Evolutionary conservation across 2,329 filamentous ascomycete genomes (phyloP).

Genomic region (Exserohilum turcica): DNA sequence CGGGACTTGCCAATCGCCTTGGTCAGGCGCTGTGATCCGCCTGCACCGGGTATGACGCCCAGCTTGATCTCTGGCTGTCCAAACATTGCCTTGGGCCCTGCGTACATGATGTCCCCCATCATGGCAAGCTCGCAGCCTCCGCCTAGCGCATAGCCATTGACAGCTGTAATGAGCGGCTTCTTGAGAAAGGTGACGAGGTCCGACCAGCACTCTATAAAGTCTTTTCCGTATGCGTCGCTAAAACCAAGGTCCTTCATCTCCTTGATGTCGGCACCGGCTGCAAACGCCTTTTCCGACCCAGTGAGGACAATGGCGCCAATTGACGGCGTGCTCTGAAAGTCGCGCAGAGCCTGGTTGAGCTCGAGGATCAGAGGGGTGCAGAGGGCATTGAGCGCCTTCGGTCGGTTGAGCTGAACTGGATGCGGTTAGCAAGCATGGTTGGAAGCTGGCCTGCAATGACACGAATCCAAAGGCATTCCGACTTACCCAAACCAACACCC

Average conservation of each 20-base stretch:
- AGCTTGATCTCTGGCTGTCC: conserved; percentile 98
- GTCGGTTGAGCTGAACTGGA: conserved; percentile 87
- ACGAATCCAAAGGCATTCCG: neutral
- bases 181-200: conserved; percentile 81
- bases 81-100: conserved; percentile 82
- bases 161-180: conserved; percentile 92
- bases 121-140: conserved; percentile 96
- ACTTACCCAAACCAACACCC: conserved; percentile 84
- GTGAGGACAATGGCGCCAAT: conserved; percentile 67
- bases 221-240: conserved; percentile 79
- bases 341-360: conserved; percentile 58
- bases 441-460: neutral
- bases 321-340: conserved; percentile 39
- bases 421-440: conserved; percentile 12
- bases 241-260: conserved; percentile 97
- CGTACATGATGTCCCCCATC: conserved; percentile 97
- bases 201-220: conserved; percentile 97
- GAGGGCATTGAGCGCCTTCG: conserved; percentile 93
- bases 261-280: conserved; percentile 93
- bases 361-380: conserved; percentile 89
- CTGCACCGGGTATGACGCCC: conserved; percentile 88
- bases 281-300: conserved; percentile 80
- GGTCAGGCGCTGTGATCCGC: conserved; percentile 87
- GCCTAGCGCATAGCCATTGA: conserved; percentile 91
- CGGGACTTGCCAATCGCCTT: conserved; percentile 59